phyloP scores from a whole-genome alignment of 2,329 filamentous ascomycete genomes.

The Penicillium sp. region DNA sequence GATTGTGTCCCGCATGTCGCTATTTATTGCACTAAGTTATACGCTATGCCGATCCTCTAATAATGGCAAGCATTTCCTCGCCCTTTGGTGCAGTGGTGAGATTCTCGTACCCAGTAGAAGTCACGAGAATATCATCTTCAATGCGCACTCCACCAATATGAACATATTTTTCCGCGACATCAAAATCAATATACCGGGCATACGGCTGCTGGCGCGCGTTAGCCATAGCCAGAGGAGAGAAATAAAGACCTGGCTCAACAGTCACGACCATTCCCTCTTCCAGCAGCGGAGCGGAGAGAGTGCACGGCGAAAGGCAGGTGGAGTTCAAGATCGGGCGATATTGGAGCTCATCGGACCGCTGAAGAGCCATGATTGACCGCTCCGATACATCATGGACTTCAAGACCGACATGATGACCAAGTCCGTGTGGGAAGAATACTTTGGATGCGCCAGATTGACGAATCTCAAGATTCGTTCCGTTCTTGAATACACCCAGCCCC shows the following conservation, averaged over 20 bases:
- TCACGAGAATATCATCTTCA: constrained; percentile 66
- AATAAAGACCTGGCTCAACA: constrained; percentile 53
- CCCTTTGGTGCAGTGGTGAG: constrained; percentile 70
- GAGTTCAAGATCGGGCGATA: not conserved
- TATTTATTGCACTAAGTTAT: not conserved
- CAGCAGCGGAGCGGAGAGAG: constrained; percentile 37
- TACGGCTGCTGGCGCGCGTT: constrained; percentile 32
- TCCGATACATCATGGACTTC: constrained; percentile 46
- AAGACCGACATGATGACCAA: constrained; percentile 59
- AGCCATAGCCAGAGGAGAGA: constrained; percentile 38
- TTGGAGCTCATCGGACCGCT: not conserved
- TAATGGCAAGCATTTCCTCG: constrained; percentile 48
- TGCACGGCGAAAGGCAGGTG: constrained; percentile 29
- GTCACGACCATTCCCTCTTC: constrained; percentile 57
- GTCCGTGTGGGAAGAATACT: constrained; percentile 44
- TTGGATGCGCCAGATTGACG: constrained; percentile 36
- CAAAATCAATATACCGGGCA: constrained; percentile 40
- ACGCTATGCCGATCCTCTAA: constrained; percentile 24
- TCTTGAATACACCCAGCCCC: constrained; percentile 69
- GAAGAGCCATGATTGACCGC: constrained; percentile 32
- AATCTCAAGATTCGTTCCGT: constrained; percentile 54
- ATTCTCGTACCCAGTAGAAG: constrained; percentile 66
- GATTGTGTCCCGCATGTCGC: not conserved
- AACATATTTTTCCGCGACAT: constrained; percentile 39
- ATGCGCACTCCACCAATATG: constrained; percentile 46